A percentile compares a stretch with the other conserved stretches of the same genome.
Conservation (phyloP, 768 basidiomycete genomes). For the Hygrophoropsis aurantiaca region DNA sequence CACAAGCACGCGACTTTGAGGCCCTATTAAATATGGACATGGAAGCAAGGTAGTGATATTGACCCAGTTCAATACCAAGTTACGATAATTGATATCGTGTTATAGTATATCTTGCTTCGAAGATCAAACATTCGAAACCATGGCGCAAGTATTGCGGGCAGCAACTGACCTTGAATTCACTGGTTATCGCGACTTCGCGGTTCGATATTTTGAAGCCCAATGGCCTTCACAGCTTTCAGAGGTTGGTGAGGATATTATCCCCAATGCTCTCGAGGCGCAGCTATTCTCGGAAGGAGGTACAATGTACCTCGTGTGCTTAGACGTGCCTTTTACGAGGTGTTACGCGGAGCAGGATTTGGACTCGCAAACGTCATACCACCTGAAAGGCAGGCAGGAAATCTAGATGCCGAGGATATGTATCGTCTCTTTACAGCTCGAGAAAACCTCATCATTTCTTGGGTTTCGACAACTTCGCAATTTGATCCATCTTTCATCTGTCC, state of each 20-base stretch:
- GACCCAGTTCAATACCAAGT: constrained; percentile 16
- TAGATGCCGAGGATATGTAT: constrained; percentile 25
- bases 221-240: constrained; percentile 27
- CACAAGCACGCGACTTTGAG: neutral
- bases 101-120: constrained; percentile 17
- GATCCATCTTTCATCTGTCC: constrained; percentile 4
- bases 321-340: constrained; percentile 41
- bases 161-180: constrained; percentile 33
- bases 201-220: constrained; percentile 25
- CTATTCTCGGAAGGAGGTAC: constrained; percentile 30
- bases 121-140: constrained; percentile 27
- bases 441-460: constrained; percentile 3
- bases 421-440: constrained; percentile 13
- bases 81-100: neutral
- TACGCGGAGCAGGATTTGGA: constrained; percentile 32
- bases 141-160: constrained; percentile 35
- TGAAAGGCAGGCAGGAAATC: constrained; percentile 24
- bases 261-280: constrained; percentile 28
- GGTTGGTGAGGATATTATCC: constrained; percentile 9
- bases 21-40: constrained; percentile 3
- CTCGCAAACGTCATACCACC: constrained; percentile 29
- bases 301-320: constrained; percentile 29
- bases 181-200: constrained; percentile 27
- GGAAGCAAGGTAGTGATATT: constrained; percentile 18
- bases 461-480: neutral